Evolutionary conservation across 345 rosid species (phyloP).

Genomic region (Gossypium rotundifolium): DNA sequence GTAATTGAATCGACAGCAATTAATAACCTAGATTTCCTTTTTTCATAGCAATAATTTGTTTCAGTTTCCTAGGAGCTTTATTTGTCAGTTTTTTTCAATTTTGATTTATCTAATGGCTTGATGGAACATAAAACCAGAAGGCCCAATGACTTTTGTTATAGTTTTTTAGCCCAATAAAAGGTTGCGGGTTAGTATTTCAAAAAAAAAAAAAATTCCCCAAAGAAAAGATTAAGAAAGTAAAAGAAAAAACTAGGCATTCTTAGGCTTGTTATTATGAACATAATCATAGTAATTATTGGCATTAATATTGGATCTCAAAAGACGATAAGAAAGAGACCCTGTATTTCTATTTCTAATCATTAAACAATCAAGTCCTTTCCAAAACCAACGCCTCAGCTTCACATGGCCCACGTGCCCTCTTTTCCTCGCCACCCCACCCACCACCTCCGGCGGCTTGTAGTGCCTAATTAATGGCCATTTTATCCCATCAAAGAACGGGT

Average conservation of each 20-base stretch:
- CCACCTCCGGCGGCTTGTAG: constrained; percentile 67
- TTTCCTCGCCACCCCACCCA: constrained; percentile 44
- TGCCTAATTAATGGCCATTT: constrained; percentile 81
- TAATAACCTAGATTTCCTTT: no score
- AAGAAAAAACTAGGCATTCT: neutral
- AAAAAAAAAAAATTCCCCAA: neutral
- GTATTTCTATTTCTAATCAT: constrained; percentile 24
- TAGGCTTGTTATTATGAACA: constrained; percentile 10
- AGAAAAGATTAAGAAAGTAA: neutral
- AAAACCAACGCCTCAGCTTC: constrained; percentile 37
- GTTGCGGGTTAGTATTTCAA: no score
- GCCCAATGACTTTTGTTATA: no score
- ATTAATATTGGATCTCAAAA: constrained; percentile 17
- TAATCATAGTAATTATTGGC: constrained; percentile 41
- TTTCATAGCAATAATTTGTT: no score
- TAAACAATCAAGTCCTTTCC: constrained; percentile 41
- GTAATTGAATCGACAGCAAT: no score
- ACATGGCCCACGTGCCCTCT: constrained; percentile 37
- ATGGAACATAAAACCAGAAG: no score
- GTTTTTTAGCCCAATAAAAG: no score
- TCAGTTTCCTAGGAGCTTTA: no score
- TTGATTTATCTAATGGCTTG: no score
- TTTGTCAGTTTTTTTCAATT: no score
- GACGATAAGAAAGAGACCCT: neutral
- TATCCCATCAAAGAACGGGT: constrained; percentile 65